phyloP scores from a whole-genome alignment of 257 asterid species.

The Eustoma russellianum region DNA sequence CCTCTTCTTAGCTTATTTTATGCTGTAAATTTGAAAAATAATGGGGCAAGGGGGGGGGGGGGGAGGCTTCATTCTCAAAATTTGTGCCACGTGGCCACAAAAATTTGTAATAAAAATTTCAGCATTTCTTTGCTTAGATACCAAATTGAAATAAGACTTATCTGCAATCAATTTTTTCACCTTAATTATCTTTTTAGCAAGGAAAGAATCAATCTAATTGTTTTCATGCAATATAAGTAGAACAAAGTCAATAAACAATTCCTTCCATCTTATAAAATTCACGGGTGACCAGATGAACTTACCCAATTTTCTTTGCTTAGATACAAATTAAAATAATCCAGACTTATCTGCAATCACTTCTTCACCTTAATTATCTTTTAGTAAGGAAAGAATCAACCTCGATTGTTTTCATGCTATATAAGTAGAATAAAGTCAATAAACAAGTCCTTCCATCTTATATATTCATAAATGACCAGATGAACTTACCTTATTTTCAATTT shows the following conservation, averaged over 20 bases:
- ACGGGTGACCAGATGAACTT: constrained; percentile 2
- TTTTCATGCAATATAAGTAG: no score
- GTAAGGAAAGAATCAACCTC: neutral
- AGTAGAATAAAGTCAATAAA: no score
- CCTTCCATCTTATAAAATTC: constrained; percentile 12
- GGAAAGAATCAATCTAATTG: neutral
- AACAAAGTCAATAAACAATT: no score
- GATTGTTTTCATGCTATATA: no score
- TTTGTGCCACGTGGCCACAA: neutral
- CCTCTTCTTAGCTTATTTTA: neutral
- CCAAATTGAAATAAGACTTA: no score
- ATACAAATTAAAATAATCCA: no score
- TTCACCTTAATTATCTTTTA: neutral
- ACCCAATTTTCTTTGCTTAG: no score
- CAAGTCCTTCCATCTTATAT: constrained; percentile 13
- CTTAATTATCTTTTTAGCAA: neutral
- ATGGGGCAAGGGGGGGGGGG: no score
- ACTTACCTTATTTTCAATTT: constrained; percentile 90
- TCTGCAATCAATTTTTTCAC: neutral
- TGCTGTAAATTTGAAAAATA: no score
- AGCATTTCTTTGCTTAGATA: no score
- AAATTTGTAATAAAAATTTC: neutral
- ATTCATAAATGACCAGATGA: constrained; percentile 5
- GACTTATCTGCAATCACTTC: neutral
- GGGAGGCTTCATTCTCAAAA: no score